A percentile compares a stretch with the other conserved stretches of the same genome.
Conservation (phyloP, 2,329 filamentous ascomycete genomes). For the Neofusicoccum sp. region DNA sequence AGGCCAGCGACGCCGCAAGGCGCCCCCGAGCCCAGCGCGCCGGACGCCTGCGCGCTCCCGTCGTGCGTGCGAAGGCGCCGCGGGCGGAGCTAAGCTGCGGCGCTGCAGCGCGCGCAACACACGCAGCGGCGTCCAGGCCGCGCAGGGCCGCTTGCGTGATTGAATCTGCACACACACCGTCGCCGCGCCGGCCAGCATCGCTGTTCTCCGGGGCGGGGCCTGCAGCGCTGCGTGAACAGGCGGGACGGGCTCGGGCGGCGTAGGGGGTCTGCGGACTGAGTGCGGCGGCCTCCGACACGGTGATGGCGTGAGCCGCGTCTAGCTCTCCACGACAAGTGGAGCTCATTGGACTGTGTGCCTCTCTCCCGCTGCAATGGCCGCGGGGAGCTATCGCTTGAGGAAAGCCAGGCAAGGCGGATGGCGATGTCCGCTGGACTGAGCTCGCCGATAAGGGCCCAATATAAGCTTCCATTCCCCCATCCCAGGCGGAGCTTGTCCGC, state of each 20-base stretch:
- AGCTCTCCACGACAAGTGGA: constrained; percentile 15
- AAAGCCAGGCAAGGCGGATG: constrained; percentile 15
- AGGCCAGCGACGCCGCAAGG: too few relatives aligned
- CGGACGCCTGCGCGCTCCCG: not conserved
- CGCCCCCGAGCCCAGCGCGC: not conserved
- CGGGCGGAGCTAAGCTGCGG: not conserved
- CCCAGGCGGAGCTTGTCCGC: not conserved
- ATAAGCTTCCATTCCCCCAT: constrained; percentile 12
- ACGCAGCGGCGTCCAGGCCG: not conserved
- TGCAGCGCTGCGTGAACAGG: constrained; percentile 29
- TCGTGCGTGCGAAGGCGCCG: too few relatives aligned
- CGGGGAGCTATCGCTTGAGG: constrained; percentile 9
- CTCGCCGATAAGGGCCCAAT: constrained; percentile 17
- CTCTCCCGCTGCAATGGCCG: constrained; percentile 11
- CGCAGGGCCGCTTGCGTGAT: not conserved
- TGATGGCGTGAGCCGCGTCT: constrained; percentile 21
- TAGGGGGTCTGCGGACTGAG: constrained; percentile 20
- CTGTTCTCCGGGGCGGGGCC: constrained; percentile 4
- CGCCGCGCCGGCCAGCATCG: not conserved
- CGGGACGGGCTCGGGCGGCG: constrained; percentile 27
- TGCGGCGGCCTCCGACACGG: constrained; percentile 21
- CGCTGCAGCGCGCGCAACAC: not conserved
- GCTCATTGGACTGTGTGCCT: constrained; percentile 10
- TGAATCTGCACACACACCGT: not conserved
- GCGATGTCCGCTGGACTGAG: constrained; percentile 19